A percentile compares a stretch with the other conserved stretches of the same genome.
These are phyloP conservation scores for Cicer chorassanicum DNA, from an alignment of 306 rosid species.

Conservation along the genomic window DNA sequence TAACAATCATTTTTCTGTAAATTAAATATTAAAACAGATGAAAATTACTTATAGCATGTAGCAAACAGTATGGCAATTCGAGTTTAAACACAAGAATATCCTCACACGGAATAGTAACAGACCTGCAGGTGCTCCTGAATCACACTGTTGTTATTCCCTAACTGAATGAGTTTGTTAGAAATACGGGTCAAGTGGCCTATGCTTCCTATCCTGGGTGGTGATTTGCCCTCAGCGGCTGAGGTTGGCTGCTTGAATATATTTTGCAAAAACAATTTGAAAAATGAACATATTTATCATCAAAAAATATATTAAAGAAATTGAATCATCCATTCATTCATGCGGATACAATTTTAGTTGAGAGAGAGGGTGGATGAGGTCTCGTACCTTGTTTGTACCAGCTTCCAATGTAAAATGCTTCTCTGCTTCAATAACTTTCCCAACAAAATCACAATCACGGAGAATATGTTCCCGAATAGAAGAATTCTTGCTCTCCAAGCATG, in stretches of 20 bases:
- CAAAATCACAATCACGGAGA: conserved; percentile 77
- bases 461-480: conserved; percentile 74
- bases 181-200: conserved; percentile 94
- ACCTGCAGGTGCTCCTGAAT: conserved; percentile 83
- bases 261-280: conserved; percentile 36
- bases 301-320: not conserved
- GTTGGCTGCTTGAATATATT: conserved; percentile 76
- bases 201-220: conserved; percentile 81
- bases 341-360: not conserved
- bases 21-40: conserved; percentile 16
- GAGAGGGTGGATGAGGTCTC: not conserved
- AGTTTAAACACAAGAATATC: conserved; percentile 16
- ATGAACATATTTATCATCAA: conserved; percentile 31
- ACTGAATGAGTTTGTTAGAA: conserved; percentile 84
- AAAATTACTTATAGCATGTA: conserved; percentile 33
- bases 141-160: conserved; percentile 68
- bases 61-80: conserved; percentile 14
- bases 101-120: conserved; percentile 32
- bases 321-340: not conserved
- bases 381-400: conserved; percentile 69
- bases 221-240: conserved; percentile 69
- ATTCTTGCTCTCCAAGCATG: conserved; percentile 92
- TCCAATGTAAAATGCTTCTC: conserved; percentile 72
- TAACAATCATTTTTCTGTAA: conserved; percentile 16
- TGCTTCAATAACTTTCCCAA: conserved; percentile 74